These are phyloP conservation scores for Botrytis fragariae DNA, from an alignment of 2,329 filamentous ascomycete genomes.

Conservation along the genomic window DNA sequence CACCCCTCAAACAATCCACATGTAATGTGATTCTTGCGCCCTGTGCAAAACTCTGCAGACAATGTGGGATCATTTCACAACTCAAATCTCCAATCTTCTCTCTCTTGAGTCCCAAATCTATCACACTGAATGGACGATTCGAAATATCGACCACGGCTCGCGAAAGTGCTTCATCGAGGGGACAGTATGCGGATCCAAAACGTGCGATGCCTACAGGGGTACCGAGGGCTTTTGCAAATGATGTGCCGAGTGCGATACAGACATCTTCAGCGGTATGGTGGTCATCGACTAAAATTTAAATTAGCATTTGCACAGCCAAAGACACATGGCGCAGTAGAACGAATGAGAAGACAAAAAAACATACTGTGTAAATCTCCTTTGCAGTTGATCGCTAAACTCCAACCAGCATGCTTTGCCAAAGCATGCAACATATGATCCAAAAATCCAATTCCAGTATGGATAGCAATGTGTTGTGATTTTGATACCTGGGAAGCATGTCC, in stretches of 20 bases:
- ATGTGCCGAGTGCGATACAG: slow-evolving; percentile 83
- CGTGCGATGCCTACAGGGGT: slow-evolving; percentile 77
- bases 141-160: slow-evolving; percentile 93
- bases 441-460: slow-evolving; percentile 95
- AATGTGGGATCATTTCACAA: slow-evolving; percentile 97
- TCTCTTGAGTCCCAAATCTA: slow-evolving; percentile 79
- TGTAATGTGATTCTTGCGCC: slow-evolving; percentile 89
- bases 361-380: slow-evolving; percentile 87
- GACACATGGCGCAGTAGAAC: not conserved
- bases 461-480: slow-evolving; percentile 78
- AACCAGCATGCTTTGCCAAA: slow-evolving; percentile 90
- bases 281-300: slow-evolving; percentile 73
- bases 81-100: slow-evolving; percentile 93
- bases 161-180: slow-evolving; percentile 91
- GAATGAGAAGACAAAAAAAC: slow-evolving; percentile 37
- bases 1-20: slow-evolving; percentile 84
- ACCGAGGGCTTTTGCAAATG: slow-evolving; percentile 79
- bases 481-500: slow-evolving; percentile 82
- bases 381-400: slow-evolving; percentile 81
- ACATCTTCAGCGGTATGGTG: slow-evolving; percentile 97
- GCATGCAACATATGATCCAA: slow-evolving; percentile 99
- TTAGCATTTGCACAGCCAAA: slow-evolving; percentile 22
- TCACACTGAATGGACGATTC: slow-evolving; percentile 82
- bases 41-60: slow-evolving; percentile 89
- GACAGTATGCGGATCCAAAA: slow-evolving; percentile 89